These are phyloP conservation scores for Lentinula lateritia DNA, from an alignment of 768 basidiomycete genomes.

Conservation along the genomic window DNA sequence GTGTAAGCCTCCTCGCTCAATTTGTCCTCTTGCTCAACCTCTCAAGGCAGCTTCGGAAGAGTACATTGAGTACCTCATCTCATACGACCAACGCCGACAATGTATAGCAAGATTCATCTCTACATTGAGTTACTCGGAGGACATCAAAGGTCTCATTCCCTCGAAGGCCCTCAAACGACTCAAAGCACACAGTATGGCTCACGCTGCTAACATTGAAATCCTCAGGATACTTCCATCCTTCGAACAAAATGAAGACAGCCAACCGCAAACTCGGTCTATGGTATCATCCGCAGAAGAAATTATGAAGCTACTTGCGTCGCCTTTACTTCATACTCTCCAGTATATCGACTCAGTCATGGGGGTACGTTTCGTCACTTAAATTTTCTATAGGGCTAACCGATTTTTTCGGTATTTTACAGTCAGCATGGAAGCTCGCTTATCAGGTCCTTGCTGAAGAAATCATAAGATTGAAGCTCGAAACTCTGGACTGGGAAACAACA, in stretches of 20 bases:
- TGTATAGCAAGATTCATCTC: background rate
- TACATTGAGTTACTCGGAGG: background rate
- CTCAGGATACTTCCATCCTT: background rate
- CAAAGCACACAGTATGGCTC: background rate
- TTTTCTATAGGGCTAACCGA: background rate
- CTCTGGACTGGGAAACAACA: background rate
- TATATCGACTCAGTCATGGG: constrained; percentile 1
- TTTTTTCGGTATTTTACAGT: background rate
- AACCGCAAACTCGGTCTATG: background rate
- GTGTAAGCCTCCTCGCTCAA: background rate
- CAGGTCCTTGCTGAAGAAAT: background rate
- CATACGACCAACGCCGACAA: background rate
- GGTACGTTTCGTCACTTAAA: background rate
- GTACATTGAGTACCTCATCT: background rate
- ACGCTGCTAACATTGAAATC: background rate
- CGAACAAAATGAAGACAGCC: background rate
- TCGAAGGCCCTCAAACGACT: background rate
- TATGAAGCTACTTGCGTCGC: background rate
- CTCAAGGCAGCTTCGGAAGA: background rate
- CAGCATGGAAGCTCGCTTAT: background rate
- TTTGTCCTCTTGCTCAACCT: background rate
- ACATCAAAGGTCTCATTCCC: background rate
- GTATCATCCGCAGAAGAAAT: constrained; percentile 1
- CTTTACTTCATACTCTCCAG: background rate
- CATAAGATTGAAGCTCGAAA: background rate